Evolutionary conservation across 2,329 filamentous ascomycete genomes (phyloP), one percentile per base, ranked within the genome.

Genomic region (Talaromyces pinophilus): DNA sequence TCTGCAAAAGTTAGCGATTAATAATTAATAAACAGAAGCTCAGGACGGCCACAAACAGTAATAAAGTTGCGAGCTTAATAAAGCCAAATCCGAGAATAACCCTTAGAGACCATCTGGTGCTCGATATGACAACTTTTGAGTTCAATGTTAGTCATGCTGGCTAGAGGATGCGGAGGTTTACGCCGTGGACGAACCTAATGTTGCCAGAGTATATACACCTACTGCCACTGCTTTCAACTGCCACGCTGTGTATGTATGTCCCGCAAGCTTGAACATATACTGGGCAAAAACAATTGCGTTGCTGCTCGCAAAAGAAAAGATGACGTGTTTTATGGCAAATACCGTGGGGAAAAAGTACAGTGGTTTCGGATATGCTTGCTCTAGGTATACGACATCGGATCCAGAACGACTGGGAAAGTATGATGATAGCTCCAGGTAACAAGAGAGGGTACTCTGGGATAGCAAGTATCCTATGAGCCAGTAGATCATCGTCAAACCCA

Each of bases 341-440:
- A 86, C 81, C 0, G 86, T 86, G 0, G 88, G 87, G 59, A 91
- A 86, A 67, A 91, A 82, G 72, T 87, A 88, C 64, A 82, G 84
- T 0, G 88, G 89, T 0, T 86, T 82, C 0, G 88, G 88, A 68
- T 85, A 91, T 0, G 87, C 86, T 71, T 91, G 88, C 70, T 91
- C 88, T 0, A 91, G 81, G 69, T 90, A 91, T 0, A 89, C 88
- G 0, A 89, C 88, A 70, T 91, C 87, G 0, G 84, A 84, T 0
- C 88, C 88, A 1, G 86, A 89, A 7, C 88, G 84, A 71, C 85
- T 90, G 0, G 88, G 88, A 67, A 90, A 91, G 68, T 87, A 90
- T 0, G 86, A 82, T 0, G 87, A 84, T 15, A 86, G 84, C 71
- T 91, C 88, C 8, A 90, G 83, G 65, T 90, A 90, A 0, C 88